Evolutionary conservation across 495 filamentous ascomycete species (phyloP), one percentile per base, ranked within the genome.

Genomic region (Lasiosphaeriaceae sp.): DNA sequence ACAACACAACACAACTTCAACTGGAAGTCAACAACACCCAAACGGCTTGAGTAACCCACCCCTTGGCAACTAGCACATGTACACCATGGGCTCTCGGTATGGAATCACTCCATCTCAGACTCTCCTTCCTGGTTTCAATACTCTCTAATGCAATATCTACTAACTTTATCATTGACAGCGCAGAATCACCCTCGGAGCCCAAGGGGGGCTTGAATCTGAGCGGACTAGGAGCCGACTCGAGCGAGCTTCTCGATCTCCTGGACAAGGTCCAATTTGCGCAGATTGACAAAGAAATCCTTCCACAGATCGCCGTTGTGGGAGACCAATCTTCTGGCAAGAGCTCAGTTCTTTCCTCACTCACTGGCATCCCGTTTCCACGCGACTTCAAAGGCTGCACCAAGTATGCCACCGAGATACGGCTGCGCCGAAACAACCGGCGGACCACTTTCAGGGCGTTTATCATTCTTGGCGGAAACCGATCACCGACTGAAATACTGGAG

Each of bases 281-380:
- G 14, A 37, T 37, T 37, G 34, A 14, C 14, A 14, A 14, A 8
- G 34, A 37, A 1, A 37, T 37, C 55, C 74, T 87, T 0, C 86
- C 86, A 0, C 82, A 88, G 54, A 68, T 89, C 24, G 74, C 87
- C 2, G 83, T 88, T 11, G 86, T 81, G 62, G 86, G 86, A 0
- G 77, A 85, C 58, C 84, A 86, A 55, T 84, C 82, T 0, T 77
- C 78, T 4, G 85, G 86, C 1, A 88, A 88, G 54, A 86, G 83
- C 61, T 88, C 85, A 0, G 84, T 88, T 0, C 72, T 88, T 0
- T 80, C 88, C 66, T 84, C 83, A 0, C 80, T 90, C 26, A 84
- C 85, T 0, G 77, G 82, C 34, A 77, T 89, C n/a, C 73, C 78
- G 0, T 88, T 89, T 57, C 83, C 84, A 0, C 60, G 71, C 9